Evolutionary conservation across 169 alveolate genomes (phyloP), one percentile per base, ranked within the genome.

Genomic region (Babesia sp.): DNA sequence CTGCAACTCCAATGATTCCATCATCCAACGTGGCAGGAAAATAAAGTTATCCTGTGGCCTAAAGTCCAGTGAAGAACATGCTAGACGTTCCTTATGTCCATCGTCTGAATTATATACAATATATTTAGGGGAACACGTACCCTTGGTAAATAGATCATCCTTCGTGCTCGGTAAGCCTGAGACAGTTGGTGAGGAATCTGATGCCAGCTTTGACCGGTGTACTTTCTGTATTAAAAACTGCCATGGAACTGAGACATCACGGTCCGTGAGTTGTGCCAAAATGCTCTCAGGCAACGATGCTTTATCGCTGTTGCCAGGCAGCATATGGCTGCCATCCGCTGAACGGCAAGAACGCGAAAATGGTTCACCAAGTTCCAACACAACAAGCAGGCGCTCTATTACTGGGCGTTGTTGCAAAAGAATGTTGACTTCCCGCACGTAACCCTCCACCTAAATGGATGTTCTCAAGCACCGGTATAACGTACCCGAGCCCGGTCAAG

Each of bases 11-110:
- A 81, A 51, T 46, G 61, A 61, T 29, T 72, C 66, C 73, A 81
- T 71, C 74, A 81, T 81, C 89, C 89, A 81, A n/a, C 71, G 76
- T 22, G 89, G 89, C 34, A 81, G 22, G 66, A 58, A 81, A n/a
- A 81, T 71, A 78, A 58, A 81, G 66, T 33, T 48, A 18, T 81
- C 89, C 60, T 71, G 84, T 18, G 84, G 48, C 29, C 85, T 4
- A 37, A 81, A 81, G 37, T 81, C 89, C 36, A 71, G 36, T 16
- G 87, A 57, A 1, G 87, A 31, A 31, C 87, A 79, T 20, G 87
- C 39, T 3, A 79, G 46, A 16, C 87, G 60, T 46, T 79, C 87
- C 55, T 79, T 71, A 31, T 59, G 72, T 29, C 77, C 64, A n/a
- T 79, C 69, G n/a, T 48, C 83, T 1, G 9, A 54, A 20, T 0